These are phyloP conservation scores for Leccinum longicurvipes DNA, from an alignment of 768 basidiomycete species.

Conservation along the genomic window DNA sequence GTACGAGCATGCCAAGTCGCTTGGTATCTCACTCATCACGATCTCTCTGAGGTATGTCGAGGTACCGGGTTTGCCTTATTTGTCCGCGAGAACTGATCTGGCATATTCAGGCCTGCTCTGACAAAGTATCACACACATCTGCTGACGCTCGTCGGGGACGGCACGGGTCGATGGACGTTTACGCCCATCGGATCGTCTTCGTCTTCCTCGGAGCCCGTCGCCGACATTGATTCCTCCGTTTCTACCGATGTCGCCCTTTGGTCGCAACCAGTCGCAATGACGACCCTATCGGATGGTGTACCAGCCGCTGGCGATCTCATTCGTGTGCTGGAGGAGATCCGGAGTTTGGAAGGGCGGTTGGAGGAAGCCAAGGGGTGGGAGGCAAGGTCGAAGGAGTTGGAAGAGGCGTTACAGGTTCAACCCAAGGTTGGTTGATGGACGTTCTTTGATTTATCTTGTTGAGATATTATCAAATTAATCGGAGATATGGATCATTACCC, in stretches of 20 bases:
- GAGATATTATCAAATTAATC: no score
- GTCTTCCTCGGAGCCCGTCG: not conserved
- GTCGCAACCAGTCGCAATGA: not conserved
- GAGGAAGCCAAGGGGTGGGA: constrained; percentile 27
- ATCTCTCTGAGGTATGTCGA: constrained; percentile 73
- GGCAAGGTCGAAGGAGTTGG: constrained; percentile 23
- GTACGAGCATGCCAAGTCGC: constrained; percentile 88
- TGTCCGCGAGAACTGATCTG: not conserved
- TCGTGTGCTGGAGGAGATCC: constrained; percentile 27
- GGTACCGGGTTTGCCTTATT: no score
- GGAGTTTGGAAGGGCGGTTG: constrained; percentile 20
- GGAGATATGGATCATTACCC: no score
- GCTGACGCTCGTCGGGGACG: constrained; percentile 73
- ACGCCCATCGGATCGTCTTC: constrained; percentile 42
- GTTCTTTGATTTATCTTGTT: no score
- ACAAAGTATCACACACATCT: constrained; percentile 88
- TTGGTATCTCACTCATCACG: constrained; percentile 90
- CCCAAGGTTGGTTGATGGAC: no score
- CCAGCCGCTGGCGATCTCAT: no score
- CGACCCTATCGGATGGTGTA: not conserved
- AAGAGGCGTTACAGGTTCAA: constrained; percentile 24
- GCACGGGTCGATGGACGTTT: constrained; percentile 68
- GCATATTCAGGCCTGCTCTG: constrained; percentile 57
- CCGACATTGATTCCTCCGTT: no score
- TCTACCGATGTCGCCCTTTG: not conserved